Evolutionary conservation across 78 protist genomes (phyloP), one percentile per base, ranked within the genome.

Genomic region (Bigelowiella natans): DNA sequence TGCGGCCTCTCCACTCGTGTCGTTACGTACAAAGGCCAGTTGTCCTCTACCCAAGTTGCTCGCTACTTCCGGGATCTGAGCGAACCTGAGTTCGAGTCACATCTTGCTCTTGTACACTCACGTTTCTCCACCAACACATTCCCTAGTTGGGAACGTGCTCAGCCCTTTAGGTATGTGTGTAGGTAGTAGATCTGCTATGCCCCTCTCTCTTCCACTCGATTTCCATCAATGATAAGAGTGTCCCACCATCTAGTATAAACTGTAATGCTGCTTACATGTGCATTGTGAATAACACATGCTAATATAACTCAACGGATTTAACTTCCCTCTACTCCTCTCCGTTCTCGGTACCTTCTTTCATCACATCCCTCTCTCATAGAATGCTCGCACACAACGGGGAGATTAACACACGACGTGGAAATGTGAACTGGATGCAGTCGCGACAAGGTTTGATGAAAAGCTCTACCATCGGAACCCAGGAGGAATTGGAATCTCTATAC

Each of bases 361-460:
- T 95, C 97, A n/a, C n/a, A 92, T 86, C 92, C 96, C n/a, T n/a
- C n/a, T n/a, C n/a, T n/a, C n/a, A n/a, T n/a, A n/a, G n/a, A 3
- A 37, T 1, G 89, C 83, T 94, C 29, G 93, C 93, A 0, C 97
- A 96, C 96, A 96, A 96, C 92, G 97, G 97, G 29, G 97, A 96
- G 64, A 96, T 96, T 92, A 96, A 96, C 94, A 96, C 97, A 2
- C 90, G 95, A 29, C 88, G 37, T 0, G 96, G 96, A 29, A 95
- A 95, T 91, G 82, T 82, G 87, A 95, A 96, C 91, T 92, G 94
- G 95, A 93, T 93, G 95, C 91, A 88, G 28, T 95, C 96, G 0
- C 93, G 95, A 39, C 95, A 51, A 18, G 73, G 73, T 51, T 18
- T 51, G 18, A 51, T 51, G 73, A 51, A 51, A 51, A 18, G 34